Conservation (phyloP, 371 early-diverging fungal species). For the Batkoa obscura region DNA sequence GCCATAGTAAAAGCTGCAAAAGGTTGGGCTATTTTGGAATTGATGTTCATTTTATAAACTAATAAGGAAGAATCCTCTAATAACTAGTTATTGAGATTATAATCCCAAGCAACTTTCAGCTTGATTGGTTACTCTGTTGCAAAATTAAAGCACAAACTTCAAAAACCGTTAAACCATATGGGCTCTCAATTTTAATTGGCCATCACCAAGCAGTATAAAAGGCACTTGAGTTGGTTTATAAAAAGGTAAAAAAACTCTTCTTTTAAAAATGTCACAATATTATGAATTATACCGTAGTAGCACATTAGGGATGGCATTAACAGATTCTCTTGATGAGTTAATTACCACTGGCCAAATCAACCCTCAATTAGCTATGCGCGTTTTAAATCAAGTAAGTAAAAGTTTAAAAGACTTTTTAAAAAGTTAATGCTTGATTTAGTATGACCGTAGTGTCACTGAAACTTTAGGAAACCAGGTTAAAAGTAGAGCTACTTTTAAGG, state of each 20-base stretch:
- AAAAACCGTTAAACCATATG: too few relatives aligned
- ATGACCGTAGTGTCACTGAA: conserved; percentile 53
- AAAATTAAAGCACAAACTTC: too few relatives aligned
- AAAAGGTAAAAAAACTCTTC: neutral
- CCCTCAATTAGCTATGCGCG: conserved; percentile 86
- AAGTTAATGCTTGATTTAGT: conserved; percentile 14
- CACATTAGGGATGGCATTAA: conserved; percentile 66
- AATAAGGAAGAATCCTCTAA: too few relatives aligned
- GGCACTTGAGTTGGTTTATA: neutral
- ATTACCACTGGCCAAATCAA: conserved; percentile 78
- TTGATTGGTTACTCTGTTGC: too few relatives aligned
- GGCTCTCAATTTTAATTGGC: too few relatives aligned
- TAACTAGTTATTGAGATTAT: too few relatives aligned
- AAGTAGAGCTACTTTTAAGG: conserved; percentile 44
- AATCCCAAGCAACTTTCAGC: too few relatives aligned
- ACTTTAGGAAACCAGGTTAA: conserved; percentile 43
- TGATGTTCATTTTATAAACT: too few relatives aligned
- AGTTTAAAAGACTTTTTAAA: neutral
- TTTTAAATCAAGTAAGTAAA: conserved; percentile 54
- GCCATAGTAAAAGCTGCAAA: conserved; percentile 6
- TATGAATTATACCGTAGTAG: conserved; percentile 12
- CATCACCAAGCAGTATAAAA: neutral
- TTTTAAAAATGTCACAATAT: conserved; percentile 6
- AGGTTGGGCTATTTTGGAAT: too few relatives aligned
- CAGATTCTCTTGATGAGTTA: conserved; percentile 89